These are phyloP conservation scores for Candolleomyces efflorescens DNA, from an alignment of 768 basidiomycete species.

Conservation along the genomic window DNA sequence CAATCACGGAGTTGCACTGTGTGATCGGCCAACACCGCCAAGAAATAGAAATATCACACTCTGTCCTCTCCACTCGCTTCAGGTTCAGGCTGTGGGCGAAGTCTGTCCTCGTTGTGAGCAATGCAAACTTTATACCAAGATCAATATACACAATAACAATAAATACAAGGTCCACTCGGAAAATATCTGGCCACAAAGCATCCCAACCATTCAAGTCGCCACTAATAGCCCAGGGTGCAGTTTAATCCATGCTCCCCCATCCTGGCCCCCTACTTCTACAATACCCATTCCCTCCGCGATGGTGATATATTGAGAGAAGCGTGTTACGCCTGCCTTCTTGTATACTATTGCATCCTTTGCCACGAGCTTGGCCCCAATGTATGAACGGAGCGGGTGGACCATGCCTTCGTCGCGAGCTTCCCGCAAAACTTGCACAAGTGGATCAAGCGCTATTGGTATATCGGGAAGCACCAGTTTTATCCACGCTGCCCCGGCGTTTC, in stretches of 20 bases:
- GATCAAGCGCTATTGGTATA: not conserved
- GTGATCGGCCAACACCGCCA: too few relatives aligned
- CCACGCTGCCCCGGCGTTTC: not conserved
- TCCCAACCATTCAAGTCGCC: not conserved
- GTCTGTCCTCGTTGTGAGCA: too few relatives aligned
- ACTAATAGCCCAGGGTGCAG: slow-evolving; percentile 9
- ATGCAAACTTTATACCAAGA: too few relatives aligned
- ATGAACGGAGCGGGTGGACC: slow-evolving; percentile 31
- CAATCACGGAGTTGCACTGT: too few relatives aligned
- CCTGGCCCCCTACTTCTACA: slow-evolving; percentile 36
- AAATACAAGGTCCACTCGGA: too few relatives aligned
- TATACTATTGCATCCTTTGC: slow-evolving; percentile 26
- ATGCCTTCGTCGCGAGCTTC: slow-evolving; percentile 21
- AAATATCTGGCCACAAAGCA: not conserved
- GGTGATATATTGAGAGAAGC: slow-evolving; percentile 36
- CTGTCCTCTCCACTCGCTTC: too few relatives aligned
- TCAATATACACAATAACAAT: too few relatives aligned
- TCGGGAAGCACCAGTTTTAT: not conserved
- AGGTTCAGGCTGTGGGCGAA: too few relatives aligned
- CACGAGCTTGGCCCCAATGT: slow-evolving; percentile 28
- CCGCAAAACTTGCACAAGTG: slow-evolving; percentile 9
- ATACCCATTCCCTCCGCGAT: slow-evolving; percentile 35
- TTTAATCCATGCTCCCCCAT: slow-evolving; percentile 34
- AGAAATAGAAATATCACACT: too few relatives aligned
- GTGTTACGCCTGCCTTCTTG: slow-evolving; percentile 32